These are phyloP conservation scores for Bryoerythrophyllum caledonicum DNA, from an alignment of 225 moss, liverwort and hornwort species.

Conservation along the genomic window DNA sequence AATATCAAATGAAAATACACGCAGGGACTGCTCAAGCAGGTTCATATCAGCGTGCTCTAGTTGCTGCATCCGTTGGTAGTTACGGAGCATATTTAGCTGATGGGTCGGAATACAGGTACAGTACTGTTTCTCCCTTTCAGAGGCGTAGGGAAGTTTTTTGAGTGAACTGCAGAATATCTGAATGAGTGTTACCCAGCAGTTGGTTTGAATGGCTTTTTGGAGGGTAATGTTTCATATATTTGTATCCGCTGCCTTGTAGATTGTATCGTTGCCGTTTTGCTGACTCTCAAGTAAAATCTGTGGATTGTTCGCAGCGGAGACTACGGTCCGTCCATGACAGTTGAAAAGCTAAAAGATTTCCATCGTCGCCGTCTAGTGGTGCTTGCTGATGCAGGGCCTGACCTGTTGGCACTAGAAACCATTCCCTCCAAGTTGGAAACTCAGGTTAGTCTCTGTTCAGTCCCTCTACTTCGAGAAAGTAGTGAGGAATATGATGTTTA, in stretches of 20 bases:
- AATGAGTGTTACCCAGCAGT: background rate
- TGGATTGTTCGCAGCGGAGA: constrained; percentile 68
- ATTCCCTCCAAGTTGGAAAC: constrained; percentile 92
- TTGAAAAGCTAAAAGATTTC: constrained; percentile 90
- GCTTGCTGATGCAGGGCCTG: constrained; percentile 84
- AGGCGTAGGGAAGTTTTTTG: background rate
- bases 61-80: constrained; percentile 93
- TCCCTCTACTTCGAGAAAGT: background rate
- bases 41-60: constrained; percentile 67
- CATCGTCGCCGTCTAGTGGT: constrained; percentile 76
- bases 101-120: constrained; percentile 93
- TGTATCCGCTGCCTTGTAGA: background rate
- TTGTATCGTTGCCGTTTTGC: background rate
- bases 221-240: background rate
- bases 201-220: background rate
- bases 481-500: background rate
- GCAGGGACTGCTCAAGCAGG: constrained; percentile 53
- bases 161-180: background rate
- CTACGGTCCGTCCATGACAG: constrained; percentile 77
- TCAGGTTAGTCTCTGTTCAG: constrained; percentile 49
- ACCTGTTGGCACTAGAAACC: constrained; percentile 89
- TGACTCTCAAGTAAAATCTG: constrained; percentile 1
- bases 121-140: background rate
- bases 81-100: constrained; percentile 98
- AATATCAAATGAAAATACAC: constrained; percentile 49